Evolutionary conservation across 192 early-diverging fungal genomes (phyloP).

Genomic region (Chytriomyces confervae): DNA sequence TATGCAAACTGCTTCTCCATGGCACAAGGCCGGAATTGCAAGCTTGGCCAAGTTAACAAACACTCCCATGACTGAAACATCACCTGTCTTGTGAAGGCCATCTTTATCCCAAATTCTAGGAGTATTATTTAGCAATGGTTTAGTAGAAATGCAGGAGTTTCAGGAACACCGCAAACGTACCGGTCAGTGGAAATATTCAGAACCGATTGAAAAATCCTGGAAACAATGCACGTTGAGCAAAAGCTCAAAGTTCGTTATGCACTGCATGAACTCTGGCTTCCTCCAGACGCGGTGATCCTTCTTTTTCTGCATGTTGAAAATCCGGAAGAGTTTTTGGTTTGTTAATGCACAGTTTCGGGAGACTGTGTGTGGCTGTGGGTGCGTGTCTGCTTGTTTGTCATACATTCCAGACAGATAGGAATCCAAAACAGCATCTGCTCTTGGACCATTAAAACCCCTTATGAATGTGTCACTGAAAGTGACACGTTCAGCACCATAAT

Average conservation of each 20-base stretch:
- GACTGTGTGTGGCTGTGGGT: neutral
- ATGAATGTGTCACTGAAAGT: neutral
- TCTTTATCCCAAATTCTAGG: neutral
- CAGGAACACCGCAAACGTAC: neutral
- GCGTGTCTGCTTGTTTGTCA: neutral
- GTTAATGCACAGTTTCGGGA: neutral
- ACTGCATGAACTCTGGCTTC: neutral
- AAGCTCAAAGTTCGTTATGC: neutral
- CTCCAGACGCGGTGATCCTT: neutral
- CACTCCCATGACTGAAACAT: neutral
- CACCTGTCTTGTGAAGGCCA: neutral
- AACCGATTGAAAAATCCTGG: neutral
- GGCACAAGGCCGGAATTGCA: neutral
- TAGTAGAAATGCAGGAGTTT: neutral
- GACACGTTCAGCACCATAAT: neutral
- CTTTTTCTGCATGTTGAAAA: neutral
- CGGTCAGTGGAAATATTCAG: neutral
- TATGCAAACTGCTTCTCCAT: no score
- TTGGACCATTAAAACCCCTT: neutral
- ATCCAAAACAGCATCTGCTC: neutral
- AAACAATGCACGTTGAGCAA: neutral
- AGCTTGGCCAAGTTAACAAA: neutral
- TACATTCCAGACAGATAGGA: neutral
- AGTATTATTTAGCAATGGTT: neutral
- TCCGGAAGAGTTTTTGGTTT: neutral